phyloP scores from a whole-genome alignment of 306 rosid species.

The Casuarina cunninghamiana region DNA sequence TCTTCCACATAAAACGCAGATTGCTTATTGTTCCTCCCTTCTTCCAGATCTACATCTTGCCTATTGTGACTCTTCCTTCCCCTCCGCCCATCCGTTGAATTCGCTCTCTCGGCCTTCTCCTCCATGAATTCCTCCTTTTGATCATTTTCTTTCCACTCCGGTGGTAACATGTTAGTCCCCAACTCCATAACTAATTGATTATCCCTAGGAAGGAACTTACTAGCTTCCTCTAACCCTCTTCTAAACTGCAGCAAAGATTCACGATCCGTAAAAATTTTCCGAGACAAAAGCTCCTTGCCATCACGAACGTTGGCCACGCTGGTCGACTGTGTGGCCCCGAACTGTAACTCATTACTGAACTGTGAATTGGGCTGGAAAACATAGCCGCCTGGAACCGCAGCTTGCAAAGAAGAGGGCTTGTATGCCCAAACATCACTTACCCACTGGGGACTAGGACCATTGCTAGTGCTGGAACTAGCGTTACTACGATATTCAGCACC shows the following conservation, averaged over 20 bases:
- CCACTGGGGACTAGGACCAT: not conserved
- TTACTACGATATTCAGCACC: slow-evolving; percentile 19
- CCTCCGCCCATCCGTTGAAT: slow-evolving; percentile 20
- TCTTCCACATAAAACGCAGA: slow-evolving; percentile 38
- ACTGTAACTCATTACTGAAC: not conserved
- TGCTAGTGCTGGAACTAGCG: slow-evolving; percentile 22
- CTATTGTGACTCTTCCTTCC: slow-evolving; percentile 50
- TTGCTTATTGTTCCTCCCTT: slow-evolving; percentile 58
- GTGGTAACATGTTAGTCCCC: slow-evolving; percentile 22
- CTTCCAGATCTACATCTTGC: slow-evolving; percentile 42
- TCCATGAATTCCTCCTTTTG: slow-evolving; percentile 17
- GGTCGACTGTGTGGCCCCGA: not conserved
- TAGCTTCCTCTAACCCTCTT: too few species aligned
- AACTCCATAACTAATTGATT: not conserved
- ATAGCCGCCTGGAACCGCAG: not conserved
- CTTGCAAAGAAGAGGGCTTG: too few species aligned
- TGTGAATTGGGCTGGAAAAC: not conserved
- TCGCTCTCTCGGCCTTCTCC: slow-evolving; percentile 33
- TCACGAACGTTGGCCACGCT: not conserved
- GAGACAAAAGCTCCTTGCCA: not conserved
- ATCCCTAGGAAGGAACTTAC: too few species aligned
- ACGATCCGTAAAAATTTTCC: not conserved
- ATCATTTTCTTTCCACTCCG: slow-evolving; percentile 16
- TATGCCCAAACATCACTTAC: too few species aligned
- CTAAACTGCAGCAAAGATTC: not conserved